Percentiles rank a stretch among this genome's conserved stretches.
These are phyloP conservation scores for Mycogone perniciosa DNA, from an alignment of 2,329 filamentous ascomycete species.

Conservation along the genomic window DNA sequence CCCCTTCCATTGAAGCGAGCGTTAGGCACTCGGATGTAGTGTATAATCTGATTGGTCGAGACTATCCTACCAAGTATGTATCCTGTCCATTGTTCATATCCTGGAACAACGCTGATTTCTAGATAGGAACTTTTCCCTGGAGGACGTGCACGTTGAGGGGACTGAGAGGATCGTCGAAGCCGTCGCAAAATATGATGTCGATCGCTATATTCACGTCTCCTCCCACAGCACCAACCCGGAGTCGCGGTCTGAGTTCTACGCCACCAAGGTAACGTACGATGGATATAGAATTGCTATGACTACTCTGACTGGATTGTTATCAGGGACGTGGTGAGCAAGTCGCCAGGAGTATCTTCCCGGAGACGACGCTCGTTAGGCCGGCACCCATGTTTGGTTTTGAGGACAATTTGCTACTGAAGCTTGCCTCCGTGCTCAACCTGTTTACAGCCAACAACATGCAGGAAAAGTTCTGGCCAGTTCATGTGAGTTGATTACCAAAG, in stretches of 20 bases:
- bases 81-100: neutral
- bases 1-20: slow-evolving; percentile 89
- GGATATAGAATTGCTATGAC: neutral
- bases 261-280: slow-evolving; percentile 61
- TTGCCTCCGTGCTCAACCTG: slow-evolving; percentile 73
- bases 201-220: slow-evolving; percentile 94
- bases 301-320: neutral
- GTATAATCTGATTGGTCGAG: slow-evolving; percentile 89
- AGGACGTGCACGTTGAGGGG: slow-evolving; percentile 90
- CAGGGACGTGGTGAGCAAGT: slow-evolving; percentile 75
- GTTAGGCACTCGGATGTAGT: slow-evolving; percentile 96
- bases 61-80: slow-evolving; percentile 88
- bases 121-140: slow-evolving; percentile 84
- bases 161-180: slow-evolving; percentile 88
- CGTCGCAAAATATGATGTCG: slow-evolving; percentile 94
- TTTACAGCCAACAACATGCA: slow-evolving; percentile 91
- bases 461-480: slow-evolving; percentile 84
- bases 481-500: slow-evolving; percentile 48
- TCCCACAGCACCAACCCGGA: slow-evolving; percentile 81
- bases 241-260: slow-evolving; percentile 82
- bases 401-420: slow-evolving; percentile 80
- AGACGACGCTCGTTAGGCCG: slow-evolving; percentile 93
- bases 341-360: slow-evolving; percentile 83
- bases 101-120: slow-evolving; percentile 15
- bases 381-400: slow-evolving; percentile 93